Conservation (phyloP, 352 stramenopile genomes). For the Phytopythium litorale region DNA sequence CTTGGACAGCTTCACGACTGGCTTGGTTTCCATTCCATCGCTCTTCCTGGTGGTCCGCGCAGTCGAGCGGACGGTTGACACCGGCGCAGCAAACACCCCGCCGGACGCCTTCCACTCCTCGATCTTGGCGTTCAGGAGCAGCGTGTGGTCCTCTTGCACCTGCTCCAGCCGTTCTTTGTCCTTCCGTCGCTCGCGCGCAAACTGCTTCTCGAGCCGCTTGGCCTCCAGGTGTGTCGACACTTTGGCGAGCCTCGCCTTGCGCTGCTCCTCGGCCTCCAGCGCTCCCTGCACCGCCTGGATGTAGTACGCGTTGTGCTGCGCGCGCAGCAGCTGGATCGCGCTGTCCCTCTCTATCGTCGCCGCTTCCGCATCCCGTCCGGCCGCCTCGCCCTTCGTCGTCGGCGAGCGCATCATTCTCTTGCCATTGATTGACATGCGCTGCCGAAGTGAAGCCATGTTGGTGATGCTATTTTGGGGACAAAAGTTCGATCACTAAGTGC, state of each 20-base stretch:
- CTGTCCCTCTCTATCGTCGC: neutral
- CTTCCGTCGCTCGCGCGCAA: conserved; percentile 34
- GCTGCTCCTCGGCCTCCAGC: conserved; percentile 46
- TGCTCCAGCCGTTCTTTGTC: conserved; percentile 51
- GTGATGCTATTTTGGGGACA: neutral
- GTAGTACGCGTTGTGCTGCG: conserved; percentile 38
- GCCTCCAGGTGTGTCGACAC: conserved; percentile 33
- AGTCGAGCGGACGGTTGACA: neutral
- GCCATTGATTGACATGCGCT: neutral
- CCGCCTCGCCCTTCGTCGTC: neutral
- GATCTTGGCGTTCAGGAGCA: conserved; percentile 48
- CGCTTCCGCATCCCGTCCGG: neutral
- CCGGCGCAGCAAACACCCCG: conserved; percentile 6
- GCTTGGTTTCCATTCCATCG: conserved; percentile 19
- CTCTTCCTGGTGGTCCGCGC: neutral
- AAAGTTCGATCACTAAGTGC: neutral
- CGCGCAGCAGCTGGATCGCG: conserved; percentile 17
- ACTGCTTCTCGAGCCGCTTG: conserved; percentile 50
- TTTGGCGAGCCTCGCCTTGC: conserved; percentile 36
- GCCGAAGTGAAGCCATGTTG: neutral
- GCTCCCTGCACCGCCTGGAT: conserved; percentile 50
- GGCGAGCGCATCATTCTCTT: neutral
- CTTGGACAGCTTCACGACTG: conserved; percentile 26
- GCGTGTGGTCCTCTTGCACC: conserved; percentile 55
- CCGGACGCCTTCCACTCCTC: conserved; percentile 46